Percentiles rank a stretch among this genome's conserved stretches.
Conservation (phyloP, 1,284 basidiomycete genomes). For the Apiotrichum sp. region DNA sequence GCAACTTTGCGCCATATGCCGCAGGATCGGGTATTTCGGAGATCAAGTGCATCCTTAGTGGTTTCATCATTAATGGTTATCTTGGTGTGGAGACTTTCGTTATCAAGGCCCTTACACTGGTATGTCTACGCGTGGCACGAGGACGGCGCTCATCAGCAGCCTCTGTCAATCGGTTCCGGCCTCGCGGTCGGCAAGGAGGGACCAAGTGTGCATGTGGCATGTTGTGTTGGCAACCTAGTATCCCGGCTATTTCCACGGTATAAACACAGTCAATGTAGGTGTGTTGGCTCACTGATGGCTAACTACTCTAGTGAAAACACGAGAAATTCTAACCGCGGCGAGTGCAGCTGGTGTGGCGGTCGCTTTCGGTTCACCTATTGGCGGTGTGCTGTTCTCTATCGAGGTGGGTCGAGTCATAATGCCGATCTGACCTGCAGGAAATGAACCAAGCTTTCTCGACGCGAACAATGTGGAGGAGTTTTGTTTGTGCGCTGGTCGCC, state of each 20-base stretch:
- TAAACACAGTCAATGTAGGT: constrained; percentile 75
- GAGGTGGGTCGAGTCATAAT: constrained; percentile 45
- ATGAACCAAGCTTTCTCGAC: constrained; percentile 97
- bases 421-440: constrained; percentile 56
- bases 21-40: constrained; percentile 98
- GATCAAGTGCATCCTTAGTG: constrained; percentile 96
- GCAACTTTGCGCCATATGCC: constrained; percentile 83
- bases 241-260: constrained; percentile 76
- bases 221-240: constrained; percentile 83
- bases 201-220: constrained; percentile 95
- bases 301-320: constrained; percentile 69
- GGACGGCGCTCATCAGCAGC: constrained; percentile 53
- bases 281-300: background rate
- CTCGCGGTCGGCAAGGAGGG: constrained; percentile 98
- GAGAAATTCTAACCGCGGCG: constrained; percentile 89
- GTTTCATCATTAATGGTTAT: constrained; percentile 95
- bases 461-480: constrained; percentile 97
- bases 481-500: constrained; percentile 93
- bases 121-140: constrained; percentile 45
- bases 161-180: constrained; percentile 94
- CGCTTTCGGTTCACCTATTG: constrained; percentile 95
- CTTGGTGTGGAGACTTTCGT: constrained; percentile 81
- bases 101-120: constrained; percentile 86
- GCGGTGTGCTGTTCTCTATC: constrained; percentile 84
- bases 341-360: constrained; percentile 97